phyloP scores from a whole-genome alignment of 805 yeast species.

The Yarrowia keelungensis region DNA sequence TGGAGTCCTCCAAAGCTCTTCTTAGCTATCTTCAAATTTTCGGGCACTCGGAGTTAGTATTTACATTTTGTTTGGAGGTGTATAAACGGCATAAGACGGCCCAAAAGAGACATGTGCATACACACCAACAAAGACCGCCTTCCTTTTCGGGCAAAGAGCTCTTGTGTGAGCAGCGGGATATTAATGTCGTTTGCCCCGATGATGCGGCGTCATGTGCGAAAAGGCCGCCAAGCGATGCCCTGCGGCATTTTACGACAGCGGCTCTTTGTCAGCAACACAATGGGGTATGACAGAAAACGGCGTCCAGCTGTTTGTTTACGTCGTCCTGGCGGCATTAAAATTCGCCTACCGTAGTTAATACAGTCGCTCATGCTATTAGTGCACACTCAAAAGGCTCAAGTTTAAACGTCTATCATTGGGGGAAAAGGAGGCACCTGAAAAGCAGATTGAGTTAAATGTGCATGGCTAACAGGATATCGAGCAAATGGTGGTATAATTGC shows the following conservation, averaged over 20 bases:
- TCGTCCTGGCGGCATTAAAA: slow-evolving; percentile 18
- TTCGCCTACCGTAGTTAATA: slow-evolving; percentile 4
- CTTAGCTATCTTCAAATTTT: not conserved
- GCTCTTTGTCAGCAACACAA: too few species aligned
- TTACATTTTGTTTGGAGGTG: slow-evolving; percentile 8
- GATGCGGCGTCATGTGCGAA: slow-evolving; percentile 25
- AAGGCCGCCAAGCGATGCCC: slow-evolving; percentile 24
- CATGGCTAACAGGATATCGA: not conserved
- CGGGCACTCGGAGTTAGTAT: slow-evolving; percentile 16
- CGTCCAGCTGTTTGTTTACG: slow-evolving; percentile 3
- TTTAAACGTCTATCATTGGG: slow-evolving; percentile 17
- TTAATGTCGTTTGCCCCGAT: slow-evolving; percentile 3
- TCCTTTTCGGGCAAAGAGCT: slow-evolving; percentile 1
- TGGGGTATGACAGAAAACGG: slow-evolving; percentile 6
- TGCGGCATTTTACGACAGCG: slow-evolving; percentile 8
- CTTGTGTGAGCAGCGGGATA: slow-evolving; percentile 19
- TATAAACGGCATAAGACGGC: slow-evolving; percentile 17
- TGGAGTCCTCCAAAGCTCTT: too few species aligned
- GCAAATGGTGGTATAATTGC: not conserved
- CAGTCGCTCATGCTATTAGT: slow-evolving; percentile 5
- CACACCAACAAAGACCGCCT: slow-evolving; percentile 27
- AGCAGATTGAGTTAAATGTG: slow-evolving; percentile 4
- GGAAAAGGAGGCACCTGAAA: slow-evolving; percentile 19
- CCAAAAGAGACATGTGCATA: slow-evolving; percentile 18
- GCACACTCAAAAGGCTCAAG: slow-evolving; percentile 13